Evolutionary conservation across 2,329 filamentous ascomycete genomes (phyloP).

Genomic region (Pyricularia grisea): DNA sequence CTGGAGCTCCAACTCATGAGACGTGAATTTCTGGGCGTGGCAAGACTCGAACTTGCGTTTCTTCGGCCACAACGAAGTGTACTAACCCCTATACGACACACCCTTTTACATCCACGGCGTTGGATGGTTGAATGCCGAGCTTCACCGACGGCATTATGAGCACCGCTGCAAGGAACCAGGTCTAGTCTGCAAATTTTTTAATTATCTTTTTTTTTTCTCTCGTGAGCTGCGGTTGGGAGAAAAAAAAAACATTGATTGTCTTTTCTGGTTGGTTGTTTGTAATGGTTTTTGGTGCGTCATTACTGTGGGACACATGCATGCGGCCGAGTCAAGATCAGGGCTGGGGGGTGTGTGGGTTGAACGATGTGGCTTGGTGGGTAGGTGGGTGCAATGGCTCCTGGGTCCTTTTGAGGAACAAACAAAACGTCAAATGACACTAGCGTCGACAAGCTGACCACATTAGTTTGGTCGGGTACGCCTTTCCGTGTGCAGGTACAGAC

Average conservation of each 20-base stretch:
- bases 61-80: conserved; percentile 5
- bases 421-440: too few species aligned
- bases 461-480: too few species aligned
- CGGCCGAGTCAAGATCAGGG: not conserved
- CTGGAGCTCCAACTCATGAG: too few species aligned
- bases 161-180: not conserved
- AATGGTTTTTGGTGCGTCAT: not conserved
- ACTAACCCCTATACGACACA: too few species aligned
- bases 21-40: conserved; percentile 4
- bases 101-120: not conserved
- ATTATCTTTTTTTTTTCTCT: too few species aligned
- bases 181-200: not conserved
- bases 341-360: not conserved
- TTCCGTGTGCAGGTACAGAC: not conserved
- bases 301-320: not conserved
- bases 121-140: not conserved
- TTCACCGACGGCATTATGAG: not conserved
- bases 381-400: not conserved
- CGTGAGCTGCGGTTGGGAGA: too few species aligned
- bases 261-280: not conserved
- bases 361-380: not conserved
- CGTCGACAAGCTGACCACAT: too few species aligned
- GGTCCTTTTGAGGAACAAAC: not conserved
- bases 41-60: conserved; percentile 5
- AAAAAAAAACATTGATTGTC: not conserved